phyloP scores from a whole-genome alignment of 345 rosid species.

The Camelina sativa region DNA sequence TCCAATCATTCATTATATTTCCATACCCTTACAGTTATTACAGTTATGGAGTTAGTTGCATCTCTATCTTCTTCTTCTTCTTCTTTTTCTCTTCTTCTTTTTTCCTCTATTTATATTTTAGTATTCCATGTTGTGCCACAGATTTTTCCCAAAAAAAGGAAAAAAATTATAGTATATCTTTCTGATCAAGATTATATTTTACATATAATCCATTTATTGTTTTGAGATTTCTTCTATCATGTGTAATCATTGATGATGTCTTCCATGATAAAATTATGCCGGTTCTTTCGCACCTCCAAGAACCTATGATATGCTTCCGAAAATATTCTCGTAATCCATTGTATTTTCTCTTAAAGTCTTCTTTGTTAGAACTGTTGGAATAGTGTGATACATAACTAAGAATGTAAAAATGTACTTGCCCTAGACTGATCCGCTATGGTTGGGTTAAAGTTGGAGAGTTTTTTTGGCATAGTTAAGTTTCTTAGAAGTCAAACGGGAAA shows the following conservation, averaged over 20 bases:
- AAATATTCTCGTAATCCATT: too few species aligned
- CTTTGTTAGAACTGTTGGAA: neutral
- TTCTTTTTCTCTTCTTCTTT: neutral
- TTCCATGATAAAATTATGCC: neutral
- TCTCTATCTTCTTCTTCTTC: constrained; percentile 14
- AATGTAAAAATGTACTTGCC: neutral
- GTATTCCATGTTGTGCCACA: constrained; percentile 9
- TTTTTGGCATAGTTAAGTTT: neutral
- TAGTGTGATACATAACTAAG: neutral
- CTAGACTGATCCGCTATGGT: neutral
- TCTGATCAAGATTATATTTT: neutral
- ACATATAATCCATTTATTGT: neutral
- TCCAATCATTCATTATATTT: constrained; percentile 44
- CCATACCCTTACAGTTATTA: constrained; percentile 66
- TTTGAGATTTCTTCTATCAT: neutral
- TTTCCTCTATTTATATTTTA: neutral
- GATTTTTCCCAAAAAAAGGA: neutral
- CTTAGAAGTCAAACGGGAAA: neutral
- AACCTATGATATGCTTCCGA: neutral
- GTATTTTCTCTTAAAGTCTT: too few species aligned
- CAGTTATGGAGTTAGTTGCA: constrained; percentile 66
- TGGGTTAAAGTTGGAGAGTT: neutral
- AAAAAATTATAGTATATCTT: neutral
- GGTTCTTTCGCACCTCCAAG: neutral
- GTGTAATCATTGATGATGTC: neutral